phyloP scores from a whole-genome alignment of 495 filamentous ascomycete species.

The Umbilicaria muhlenbergii region DNA sequence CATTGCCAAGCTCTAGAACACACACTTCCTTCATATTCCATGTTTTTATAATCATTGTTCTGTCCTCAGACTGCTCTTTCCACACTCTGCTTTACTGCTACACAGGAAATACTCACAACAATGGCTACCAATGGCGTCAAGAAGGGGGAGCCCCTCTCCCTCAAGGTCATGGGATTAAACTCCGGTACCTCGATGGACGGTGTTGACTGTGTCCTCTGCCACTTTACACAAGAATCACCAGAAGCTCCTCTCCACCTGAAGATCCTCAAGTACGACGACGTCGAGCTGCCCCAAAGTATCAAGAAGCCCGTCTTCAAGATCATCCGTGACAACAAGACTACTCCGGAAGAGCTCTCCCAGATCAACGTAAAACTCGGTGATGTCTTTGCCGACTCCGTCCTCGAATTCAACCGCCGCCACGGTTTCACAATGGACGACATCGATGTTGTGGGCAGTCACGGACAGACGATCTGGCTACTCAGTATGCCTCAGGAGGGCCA shows the following conservation, averaged over 20 bases:
- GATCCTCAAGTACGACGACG: conserved; percentile 24
- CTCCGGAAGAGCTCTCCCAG: conserved; percentile 33
- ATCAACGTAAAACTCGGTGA: conserved; percentile 37
- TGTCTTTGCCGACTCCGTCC: conserved; percentile 32
- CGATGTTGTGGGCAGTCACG: conserved; percentile 40
- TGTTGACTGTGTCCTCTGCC: conserved; percentile 36
- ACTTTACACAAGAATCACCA: conserved; percentile 32
- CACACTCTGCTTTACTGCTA: no score
- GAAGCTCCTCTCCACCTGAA: conserved; percentile 32
- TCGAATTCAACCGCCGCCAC: conserved; percentile 22
- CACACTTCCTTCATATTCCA: no score
- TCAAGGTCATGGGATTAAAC: conserved; percentile 27
- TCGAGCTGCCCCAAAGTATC: no score
- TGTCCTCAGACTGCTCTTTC: no score
- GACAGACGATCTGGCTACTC: conserved; percentile 43
- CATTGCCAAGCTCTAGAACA: no score
- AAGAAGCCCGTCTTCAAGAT: conserved; percentile 29
- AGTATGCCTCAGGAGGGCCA: conserved; percentile 34
- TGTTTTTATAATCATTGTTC: no score
- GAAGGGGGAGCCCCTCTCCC: no score
- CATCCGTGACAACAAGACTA: conserved; percentile 35
- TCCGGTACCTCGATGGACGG: conserved; percentile 30
- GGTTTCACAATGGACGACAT: conserved; percentile 29
- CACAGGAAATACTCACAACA: no score
- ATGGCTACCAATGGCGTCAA: no score